Evolutionary conservation across 2,329 filamentous ascomycete species (phyloP).

Genomic region (Pyrenophora teres): DNA sequence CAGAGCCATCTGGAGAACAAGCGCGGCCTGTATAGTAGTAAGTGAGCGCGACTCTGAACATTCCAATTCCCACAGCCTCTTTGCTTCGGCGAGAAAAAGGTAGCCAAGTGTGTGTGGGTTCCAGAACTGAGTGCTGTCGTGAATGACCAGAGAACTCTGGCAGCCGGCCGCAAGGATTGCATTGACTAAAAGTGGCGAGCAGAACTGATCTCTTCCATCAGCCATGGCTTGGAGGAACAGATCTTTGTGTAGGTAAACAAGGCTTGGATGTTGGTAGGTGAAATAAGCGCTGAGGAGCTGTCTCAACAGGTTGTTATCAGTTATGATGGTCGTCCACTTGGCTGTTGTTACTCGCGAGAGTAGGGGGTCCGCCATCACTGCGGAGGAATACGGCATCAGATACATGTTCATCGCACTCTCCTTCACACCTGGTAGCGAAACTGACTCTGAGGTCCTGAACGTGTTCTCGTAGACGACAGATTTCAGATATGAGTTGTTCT

Average conservation of each 20-base stretch:
- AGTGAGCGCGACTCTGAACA: neutral
- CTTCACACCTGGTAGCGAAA: no score
- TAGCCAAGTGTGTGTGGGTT: constrained; percentile 13
- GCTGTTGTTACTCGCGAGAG: neutral
- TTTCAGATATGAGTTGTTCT: no score
- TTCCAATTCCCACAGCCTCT: constrained; percentile 17
- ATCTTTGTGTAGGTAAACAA: constrained; percentile 9
- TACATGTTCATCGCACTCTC: no score
- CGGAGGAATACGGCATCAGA: neutral
- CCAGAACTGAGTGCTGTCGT: constrained; percentile 13
- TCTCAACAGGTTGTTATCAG: neutral
- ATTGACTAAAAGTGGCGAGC: constrained; percentile 14
- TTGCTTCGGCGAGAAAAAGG: constrained; percentile 16
- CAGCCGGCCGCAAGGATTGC: constrained; percentile 10
- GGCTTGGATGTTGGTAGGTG: neutral
- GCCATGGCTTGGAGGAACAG: constrained; percentile 14
- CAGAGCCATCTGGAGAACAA: neutral
- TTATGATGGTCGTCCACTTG: neutral
- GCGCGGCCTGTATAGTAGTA: constrained; percentile 13
- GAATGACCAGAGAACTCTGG: constrained; percentile 1
- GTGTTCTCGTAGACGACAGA: no score
- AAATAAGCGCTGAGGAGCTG: neutral
- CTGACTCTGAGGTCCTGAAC: no score
- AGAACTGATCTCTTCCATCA: constrained; percentile 3
- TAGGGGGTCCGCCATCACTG: neutral